phyloP scores from a whole-genome alignment of 2,329 filamentous ascomycete species.

The Westerdykella ornata region DNA sequence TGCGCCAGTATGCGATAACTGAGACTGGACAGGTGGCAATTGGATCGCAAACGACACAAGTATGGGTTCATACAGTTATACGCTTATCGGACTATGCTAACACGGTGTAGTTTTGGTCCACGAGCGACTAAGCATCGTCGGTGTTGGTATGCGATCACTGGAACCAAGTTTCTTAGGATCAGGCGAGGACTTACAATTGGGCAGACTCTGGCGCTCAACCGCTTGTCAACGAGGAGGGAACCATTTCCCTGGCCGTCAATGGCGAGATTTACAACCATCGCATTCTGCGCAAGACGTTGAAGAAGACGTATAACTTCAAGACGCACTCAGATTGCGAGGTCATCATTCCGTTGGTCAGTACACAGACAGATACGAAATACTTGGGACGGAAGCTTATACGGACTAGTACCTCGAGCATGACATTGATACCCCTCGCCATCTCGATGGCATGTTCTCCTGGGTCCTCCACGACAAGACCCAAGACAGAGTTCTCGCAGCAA shows the following conservation, averaged over 20 bases:
- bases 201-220: constrained; percentile 92
- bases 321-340: constrained; percentile 98
- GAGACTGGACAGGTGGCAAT: constrained; percentile 64
- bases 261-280: constrained; percentile 99
- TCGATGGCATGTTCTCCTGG: constrained; percentile 99
- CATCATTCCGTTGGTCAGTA: constrained; percentile 85
- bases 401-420: constrained; percentile 82
- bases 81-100: constrained; percentile 13
- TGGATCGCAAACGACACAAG: constrained; percentile 85
- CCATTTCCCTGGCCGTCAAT: constrained; percentile 90
- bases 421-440: constrained; percentile 81
- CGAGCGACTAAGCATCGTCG: constrained; percentile 95
- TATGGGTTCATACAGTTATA: constrained; percentile 37
- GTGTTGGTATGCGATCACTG: constrained; percentile 65
- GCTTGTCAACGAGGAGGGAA: constrained; percentile 82
- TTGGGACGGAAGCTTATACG: constrained; percentile 14
- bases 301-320: constrained; percentile 89
- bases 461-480: constrained; percentile 94
- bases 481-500: constrained; percentile 85
- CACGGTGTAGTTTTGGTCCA: constrained; percentile 66
- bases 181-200: constrained; percentile 15
- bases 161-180: constrained; percentile 5
- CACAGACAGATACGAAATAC: neutral
- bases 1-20: constrained; percentile 28
- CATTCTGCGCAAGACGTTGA: constrained; percentile 79